Percentiles rank a stretch among this genome's conserved stretches.
phyloP scores from a whole-genome alignment of 805 yeast species.

The Hemisphaericaspora nanyangensis region DNA sequence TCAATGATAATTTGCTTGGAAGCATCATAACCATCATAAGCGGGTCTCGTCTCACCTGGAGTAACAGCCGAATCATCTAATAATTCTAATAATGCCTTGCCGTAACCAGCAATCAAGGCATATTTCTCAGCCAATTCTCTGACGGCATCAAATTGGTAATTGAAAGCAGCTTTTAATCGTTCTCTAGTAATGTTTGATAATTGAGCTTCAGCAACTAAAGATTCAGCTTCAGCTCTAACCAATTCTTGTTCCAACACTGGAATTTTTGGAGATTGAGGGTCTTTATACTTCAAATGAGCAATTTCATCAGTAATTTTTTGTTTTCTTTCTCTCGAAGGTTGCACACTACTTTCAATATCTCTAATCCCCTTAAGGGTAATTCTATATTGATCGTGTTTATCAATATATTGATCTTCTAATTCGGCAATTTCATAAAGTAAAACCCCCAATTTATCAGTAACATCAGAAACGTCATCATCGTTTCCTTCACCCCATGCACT shows the following conservation, averaged over 20 bases:
- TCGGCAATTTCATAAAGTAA: conserved; percentile 80
- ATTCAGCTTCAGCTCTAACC: conserved; percentile 90
- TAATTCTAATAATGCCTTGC: conserved; percentile 79
- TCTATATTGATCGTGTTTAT: conserved; percentile 82
- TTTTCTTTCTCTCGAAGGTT: conserved; percentile 85
- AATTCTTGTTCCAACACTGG: conserved; percentile 81
- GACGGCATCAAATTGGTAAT: conserved; percentile 80
- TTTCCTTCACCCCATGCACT: conserved; percentile 85
- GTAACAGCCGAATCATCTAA: conserved; percentile 83
- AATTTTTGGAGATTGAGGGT: conserved; percentile 80
- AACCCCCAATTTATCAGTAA: conserved; percentile 84
- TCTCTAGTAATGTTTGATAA: conserved; percentile 85
- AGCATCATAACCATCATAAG: conserved; percentile 85
- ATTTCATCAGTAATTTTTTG: conserved; percentile 81
- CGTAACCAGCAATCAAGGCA: conserved; percentile 85
- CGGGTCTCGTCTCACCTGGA: conserved; percentile 90
- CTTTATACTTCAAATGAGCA: conserved; percentile 79
- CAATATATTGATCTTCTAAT: conserved; percentile 82
- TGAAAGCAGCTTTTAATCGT: conserved; percentile 78
- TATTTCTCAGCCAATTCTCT: conserved; percentile 84
- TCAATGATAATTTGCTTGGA: conserved; percentile 84
- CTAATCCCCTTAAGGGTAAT: conserved; percentile 75
- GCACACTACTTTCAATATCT: conserved; percentile 83
- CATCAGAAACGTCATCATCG: conserved; percentile 81
- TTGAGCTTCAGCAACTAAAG: conserved; percentile 89